phyloP scores from a whole-genome alignment of 805 yeast genomes.

The Candida arabinofermentans region DNA sequence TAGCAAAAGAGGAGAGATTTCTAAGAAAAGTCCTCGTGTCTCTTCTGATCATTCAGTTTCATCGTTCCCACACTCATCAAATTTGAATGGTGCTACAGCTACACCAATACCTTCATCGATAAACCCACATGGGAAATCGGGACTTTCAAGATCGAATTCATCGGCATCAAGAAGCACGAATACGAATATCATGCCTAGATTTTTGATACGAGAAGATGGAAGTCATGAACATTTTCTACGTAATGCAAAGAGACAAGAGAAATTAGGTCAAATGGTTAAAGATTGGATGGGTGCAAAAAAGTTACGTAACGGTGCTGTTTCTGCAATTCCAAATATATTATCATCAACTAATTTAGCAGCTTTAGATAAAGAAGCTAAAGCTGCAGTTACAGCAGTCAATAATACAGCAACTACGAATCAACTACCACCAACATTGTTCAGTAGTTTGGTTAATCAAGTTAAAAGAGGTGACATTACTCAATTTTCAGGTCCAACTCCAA shows the following conservation, averaged over 20 bases:
- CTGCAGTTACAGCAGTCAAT: constrained; percentile 23
- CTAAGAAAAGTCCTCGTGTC: not conserved
- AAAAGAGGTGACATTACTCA: constrained; percentile 30
- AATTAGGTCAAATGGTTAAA: constrained; percentile 67
- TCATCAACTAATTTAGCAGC: constrained; percentile 30
- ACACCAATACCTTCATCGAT: not conserved
- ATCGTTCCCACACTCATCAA: not conserved
- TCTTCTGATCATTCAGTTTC: not conserved
- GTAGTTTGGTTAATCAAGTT: constrained; percentile 63
- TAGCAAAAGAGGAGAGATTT: no score
- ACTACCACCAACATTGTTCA: constrained; percentile 66
- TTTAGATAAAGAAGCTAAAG: constrained; percentile 25
- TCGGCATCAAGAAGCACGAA: constrained; percentile 6
- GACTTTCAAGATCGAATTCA: constrained; percentile 17
- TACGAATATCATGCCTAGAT: not conserved
- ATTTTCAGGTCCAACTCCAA: constrained; percentile 21
- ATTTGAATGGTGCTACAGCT: not conserved
- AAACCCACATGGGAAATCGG: not conserved
- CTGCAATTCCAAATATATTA: constrained; percentile 68
- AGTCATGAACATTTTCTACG: constrained; percentile 75
- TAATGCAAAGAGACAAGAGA: constrained; percentile 76
- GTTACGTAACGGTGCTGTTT: constrained; percentile 63
- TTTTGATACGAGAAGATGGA: constrained; percentile 49
- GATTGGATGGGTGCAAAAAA: constrained; percentile 47
- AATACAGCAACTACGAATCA: constrained; percentile 13